Percentiles rank a stretch among this genome's conserved stretches.
These are phyloP conservation scores for Aaosphaeria pasadenensis DNA, from an alignment of 2,329 filamentous ascomycete species.

Conservation along the genomic window DNA sequence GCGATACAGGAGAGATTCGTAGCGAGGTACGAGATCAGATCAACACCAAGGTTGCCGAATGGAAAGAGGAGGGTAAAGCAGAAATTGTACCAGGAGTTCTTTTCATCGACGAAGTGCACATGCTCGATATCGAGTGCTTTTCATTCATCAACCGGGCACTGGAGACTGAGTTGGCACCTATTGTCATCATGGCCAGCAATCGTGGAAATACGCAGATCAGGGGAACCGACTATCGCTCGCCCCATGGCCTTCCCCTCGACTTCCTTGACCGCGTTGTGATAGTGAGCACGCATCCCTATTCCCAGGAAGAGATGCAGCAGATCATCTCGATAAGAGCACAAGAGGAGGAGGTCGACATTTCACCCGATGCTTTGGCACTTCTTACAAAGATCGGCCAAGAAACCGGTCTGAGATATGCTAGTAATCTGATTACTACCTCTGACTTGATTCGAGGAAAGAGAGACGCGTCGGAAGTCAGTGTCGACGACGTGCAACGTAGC, in stretches of 20 bases:
- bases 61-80: conserved; percentile 99
- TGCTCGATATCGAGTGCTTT: conserved; percentile 99
- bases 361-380: conserved; percentile 83
- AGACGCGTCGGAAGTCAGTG: conserved; percentile 75
- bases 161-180: conserved; percentile 89
- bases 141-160: conserved; percentile 97
- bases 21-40: conserved; percentile 98
- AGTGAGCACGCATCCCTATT: conserved; percentile 87
- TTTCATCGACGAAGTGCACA: conserved; percentile 99
- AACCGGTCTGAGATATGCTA: conserved; percentile 89
- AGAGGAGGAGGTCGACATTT: conserved; percentile 93
- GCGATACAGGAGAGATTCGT: conserved; percentile 95
- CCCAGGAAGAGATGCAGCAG: conserved; percentile 79
- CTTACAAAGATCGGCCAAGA: conserved; percentile 95
- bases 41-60: conserved; percentile 97
- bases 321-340: conserved; percentile 90
- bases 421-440: conserved; percentile 94
- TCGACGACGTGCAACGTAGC: conserved; percentile 89
- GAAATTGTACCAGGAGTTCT: conserved; percentile 96
- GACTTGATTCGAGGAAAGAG: conserved; percentile 85
- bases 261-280: conserved; percentile 96
- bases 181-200: conserved; percentile 99
- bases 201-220: conserved; percentile 87
- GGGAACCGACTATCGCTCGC: conserved; percentile 88
- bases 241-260: conserved; percentile 90